Conservation (phyloP, 1,284 basidiomycete species). For the Neonothopanus nambi region DNA sequence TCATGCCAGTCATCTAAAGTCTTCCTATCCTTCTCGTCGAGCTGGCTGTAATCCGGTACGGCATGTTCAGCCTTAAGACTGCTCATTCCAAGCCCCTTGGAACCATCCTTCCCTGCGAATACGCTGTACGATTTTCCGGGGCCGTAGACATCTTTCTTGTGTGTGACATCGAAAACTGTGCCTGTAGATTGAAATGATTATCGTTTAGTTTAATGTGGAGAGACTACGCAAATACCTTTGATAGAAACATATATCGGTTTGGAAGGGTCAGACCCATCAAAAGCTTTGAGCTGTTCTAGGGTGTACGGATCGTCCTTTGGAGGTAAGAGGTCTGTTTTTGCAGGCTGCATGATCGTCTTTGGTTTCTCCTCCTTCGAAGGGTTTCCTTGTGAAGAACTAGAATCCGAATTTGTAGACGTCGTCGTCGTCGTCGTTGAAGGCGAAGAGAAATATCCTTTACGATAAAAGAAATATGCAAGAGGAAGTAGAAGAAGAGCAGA, state of each 20-base stretch:
- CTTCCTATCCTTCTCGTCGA: slow-evolving; percentile 78
- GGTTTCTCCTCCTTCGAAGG: slow-evolving; percentile 34
- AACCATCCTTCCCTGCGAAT: slow-evolving; percentile 91
- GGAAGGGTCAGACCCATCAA: slow-evolving; percentile 61
- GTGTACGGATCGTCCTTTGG: slow-evolving; percentile 82
- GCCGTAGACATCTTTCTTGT: slow-evolving; percentile 83
- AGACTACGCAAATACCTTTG: slow-evolving; percentile 56
- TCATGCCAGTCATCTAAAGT: slow-evolving; percentile 89
- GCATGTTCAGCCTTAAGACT: slow-evolving; percentile 89
- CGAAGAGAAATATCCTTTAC: not conserved
- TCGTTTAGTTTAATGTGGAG: no score
- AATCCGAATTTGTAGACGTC: not conserved
- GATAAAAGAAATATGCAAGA: slow-evolving; percentile 2
- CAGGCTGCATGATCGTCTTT: slow-evolving; percentile 71
- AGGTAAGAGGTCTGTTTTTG: slow-evolving; percentile 61
- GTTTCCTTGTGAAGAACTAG: not conserved
- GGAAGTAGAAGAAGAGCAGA: slow-evolving; percentile 1
- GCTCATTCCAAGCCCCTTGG: slow-evolving; percentile 80
- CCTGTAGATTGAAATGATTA: slow-evolving; percentile 44
- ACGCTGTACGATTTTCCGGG: slow-evolving; percentile 67
- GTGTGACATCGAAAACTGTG: slow-evolving; percentile 82
- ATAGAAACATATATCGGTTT: slow-evolving; percentile 87
- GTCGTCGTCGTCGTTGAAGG: not conserved
- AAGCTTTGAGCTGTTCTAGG: slow-evolving; percentile 64
- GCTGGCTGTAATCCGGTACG: slow-evolving; percentile 80